Percentiles rank a stretch among this genome's conserved stretches.
These are phyloP conservation scores for Paratrypanosoma confusum DNA, from an alignment of 208 protist genomes.

Conservation along the genomic window DNA sequence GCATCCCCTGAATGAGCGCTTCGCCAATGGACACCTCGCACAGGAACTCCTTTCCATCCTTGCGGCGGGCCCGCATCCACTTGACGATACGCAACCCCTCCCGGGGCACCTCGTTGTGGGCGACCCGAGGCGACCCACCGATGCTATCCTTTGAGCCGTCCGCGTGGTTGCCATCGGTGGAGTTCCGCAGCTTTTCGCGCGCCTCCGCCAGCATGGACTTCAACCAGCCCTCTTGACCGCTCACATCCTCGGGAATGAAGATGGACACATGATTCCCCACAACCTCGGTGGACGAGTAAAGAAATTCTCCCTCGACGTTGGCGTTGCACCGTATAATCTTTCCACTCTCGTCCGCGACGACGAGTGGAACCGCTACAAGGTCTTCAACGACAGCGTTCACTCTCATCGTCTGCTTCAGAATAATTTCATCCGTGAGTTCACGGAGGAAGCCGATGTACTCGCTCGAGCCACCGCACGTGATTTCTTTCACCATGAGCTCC, in stretches of 20 bases:
- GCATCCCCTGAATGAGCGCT: background rate
- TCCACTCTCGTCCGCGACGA: slow-evolving; percentile 8
- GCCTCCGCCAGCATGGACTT: slow-evolving; percentile 5
- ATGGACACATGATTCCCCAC: slow-evolving; percentile 12
- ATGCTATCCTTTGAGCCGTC: background rate
- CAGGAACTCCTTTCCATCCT: slow-evolving; percentile 5
- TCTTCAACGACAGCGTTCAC: background rate
- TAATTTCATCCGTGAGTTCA: slow-evolving; percentile 3
- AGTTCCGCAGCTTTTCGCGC: background rate
- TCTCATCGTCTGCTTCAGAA: slow-evolving; percentile 4
- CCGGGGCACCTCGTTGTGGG: background rate
- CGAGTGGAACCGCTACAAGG: slow-evolving; percentile 1
- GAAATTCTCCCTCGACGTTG: slow-evolving; percentile 9
- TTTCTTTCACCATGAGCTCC: slow-evolving; percentile 12
- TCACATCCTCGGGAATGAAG: slow-evolving; percentile 10
- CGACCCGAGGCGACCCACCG: background rate
- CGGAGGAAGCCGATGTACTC: slow-evolving; percentile 14
- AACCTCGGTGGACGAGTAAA: slow-evolving; percentile 4
- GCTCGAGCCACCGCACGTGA: background rate
- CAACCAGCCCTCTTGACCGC: background rate
- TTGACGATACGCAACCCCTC: background rate
- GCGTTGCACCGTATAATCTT: slow-evolving; percentile 9
- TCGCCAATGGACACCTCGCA: slow-evolving; percentile 4
- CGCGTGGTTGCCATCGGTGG: slow-evolving; percentile 1
- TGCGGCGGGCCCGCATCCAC: background rate